Base-by-base conservation (phyloP, 148 eudicot genomes). In the Silene uniflora region DNA sequence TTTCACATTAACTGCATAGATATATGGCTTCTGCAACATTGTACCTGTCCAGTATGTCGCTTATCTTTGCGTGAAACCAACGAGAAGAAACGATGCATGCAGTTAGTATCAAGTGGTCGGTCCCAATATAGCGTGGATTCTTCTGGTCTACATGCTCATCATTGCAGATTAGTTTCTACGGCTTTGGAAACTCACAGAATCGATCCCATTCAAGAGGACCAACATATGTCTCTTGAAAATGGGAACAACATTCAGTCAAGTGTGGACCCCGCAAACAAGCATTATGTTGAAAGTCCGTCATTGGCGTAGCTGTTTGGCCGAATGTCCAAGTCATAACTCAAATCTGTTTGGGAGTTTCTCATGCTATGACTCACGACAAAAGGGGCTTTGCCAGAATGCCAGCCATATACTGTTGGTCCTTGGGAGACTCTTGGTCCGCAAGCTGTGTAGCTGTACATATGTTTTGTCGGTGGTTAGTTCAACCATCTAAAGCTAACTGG, bases 11-110 rank as follows among this genome's bases (percentile, higher is more conserved):
- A 80, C 46, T 91, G 98, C 82, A 87, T 93, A 55, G 98, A 88
- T 82, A 80, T 88, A 75, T 93, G 98, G 98, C 85, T 93, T 52
- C 89, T 87, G 52, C 94, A 91, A 75, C 91, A 91, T 74, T 88
- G 90, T 69, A 93, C 98, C 59, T 93, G 98, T 66, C 98, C 98
- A 5, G 91, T 93, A 63, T 93, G 98, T 65, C 87, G 98, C 18
- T 76, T 91, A 39, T 93, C 98, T 0, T 80, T 93, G 71, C 93
- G 95, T 3, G 98, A 89, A 32, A 62, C 77, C 27, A 81, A 81
- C 69, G 93, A 89, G 75, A 90, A 85, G 78, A 89, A 89, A 77
- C 83, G 91, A 62, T 82, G 83, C 35, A 86, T 90, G 92, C 97
- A 87, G 68, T 89, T 92, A 4, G 62, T 92, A 80, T 85, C 88